Conservation (phyloP, 2,329 filamentous ascomycete species). For the Periconia macrospinosa region DNA sequence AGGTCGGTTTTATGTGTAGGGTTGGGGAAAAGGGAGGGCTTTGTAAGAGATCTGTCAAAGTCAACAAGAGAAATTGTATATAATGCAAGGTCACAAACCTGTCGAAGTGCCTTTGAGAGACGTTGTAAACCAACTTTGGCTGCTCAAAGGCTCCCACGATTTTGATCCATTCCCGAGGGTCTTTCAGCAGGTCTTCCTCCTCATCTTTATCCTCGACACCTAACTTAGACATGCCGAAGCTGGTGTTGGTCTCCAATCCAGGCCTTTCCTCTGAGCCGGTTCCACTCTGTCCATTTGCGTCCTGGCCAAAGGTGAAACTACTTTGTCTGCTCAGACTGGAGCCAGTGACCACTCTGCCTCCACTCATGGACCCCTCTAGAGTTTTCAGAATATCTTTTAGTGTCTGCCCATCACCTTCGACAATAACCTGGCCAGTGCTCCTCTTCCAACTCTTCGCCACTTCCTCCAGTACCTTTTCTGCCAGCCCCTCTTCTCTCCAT, state of each 20-base stretch:
- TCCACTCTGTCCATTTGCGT: slow-evolving; percentile 20
- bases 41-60: slow-evolving; percentile 39
- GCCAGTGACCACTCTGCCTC: slow-evolving; percentile 67
- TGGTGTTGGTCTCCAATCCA: slow-evolving; percentile 61
- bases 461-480: slow-evolving; percentile 90
- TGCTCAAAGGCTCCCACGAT: slow-evolving; percentile 84
- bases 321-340: slow-evolving; percentile 64
- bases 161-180: slow-evolving; percentile 81
- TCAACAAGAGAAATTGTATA: slow-evolving; percentile 9
- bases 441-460: slow-evolving; percentile 91
- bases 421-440: slow-evolving; percentile 83
- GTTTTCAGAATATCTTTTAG: slow-evolving; percentile 82
- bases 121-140: slow-evolving; percentile 75
- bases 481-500: slow-evolving; percentile 94
- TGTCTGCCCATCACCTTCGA: slow-evolving; percentile 72
- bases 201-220: slow-evolving; percentile 59
- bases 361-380: slow-evolving; percentile 84
- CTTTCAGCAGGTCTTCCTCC: slow-evolving; percentile 62
- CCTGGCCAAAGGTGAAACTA: slow-evolving; percentile 63
- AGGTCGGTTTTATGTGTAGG: slow-evolving; percentile 80
- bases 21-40: slow-evolving; percentile 62
- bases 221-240: slow-evolving; percentile 60
- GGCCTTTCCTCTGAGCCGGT: slow-evolving; percentile 26
- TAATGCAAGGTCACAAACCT: slow-evolving; percentile 50
- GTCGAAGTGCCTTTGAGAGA: slow-evolving; percentile 87